Evolutionary conservation across 495 filamentous ascomycete genomes (phyloP), one percentile per base, ranked within the genome.

Genomic region (Annulohypoxylon stygium): DNA sequence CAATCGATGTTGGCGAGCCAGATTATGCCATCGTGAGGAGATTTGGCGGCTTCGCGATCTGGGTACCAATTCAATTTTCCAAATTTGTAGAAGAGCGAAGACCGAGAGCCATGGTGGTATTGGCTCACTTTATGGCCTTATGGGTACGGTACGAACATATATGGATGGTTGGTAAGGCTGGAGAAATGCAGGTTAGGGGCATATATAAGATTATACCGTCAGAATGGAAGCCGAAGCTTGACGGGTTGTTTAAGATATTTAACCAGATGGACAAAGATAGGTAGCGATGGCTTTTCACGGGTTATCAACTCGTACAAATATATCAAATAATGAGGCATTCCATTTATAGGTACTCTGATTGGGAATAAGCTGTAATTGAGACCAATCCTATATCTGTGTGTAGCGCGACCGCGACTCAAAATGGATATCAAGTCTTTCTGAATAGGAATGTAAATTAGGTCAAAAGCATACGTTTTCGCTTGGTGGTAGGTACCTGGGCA

Each of bases 91-190:
- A 78, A 25, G 75, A 84, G 61, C 78, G 76, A 48, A 75, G 79
- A 37, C 83, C 81, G 7, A 81, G 82, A 10, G 82, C 82, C 2
- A 69, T 83, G 37, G 81, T 83, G 3, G 75, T 81, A 14, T n/a
- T 85, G 23, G 83, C 79, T 16, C 75, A 81, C 55, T 77, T 82
- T 51, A 83, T 84, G 75, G 70, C 81, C 2, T 36, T 83, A 18
- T 78, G 74, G 73, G 54, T 81, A 1, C 70, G 59, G 8, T 73
- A 71, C 36, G 79, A 83, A 2, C 64, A 80, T 67, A 62, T 82
- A 2, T 84, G 83, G 81, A 78, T 81, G 74, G 71, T 84, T 16
- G 76, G 74, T 12, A 68, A 73, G n/a, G 81, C 81, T 34, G 82
- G 82, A 8, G 78, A 78, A 62, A 57, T 78, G 67, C 81, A 84